Percentiles rank a stretch among this genome's conserved stretches.
These are phyloP conservation scores for Blepharisma undulans DNA, from an alignment of 169 alveolate genomes.

Conservation along the genomic window DNA sequence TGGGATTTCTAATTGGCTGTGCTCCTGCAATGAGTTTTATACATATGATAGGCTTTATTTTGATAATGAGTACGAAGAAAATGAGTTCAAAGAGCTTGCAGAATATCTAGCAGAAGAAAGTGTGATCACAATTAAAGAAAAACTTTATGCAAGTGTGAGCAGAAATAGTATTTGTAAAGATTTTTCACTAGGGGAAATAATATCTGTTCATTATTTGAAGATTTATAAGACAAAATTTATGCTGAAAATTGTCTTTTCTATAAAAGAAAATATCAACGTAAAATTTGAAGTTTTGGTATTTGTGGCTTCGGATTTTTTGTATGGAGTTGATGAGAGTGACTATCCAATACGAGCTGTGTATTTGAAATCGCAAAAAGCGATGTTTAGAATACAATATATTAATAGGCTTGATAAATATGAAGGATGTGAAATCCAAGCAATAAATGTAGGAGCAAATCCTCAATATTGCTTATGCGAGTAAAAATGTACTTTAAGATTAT, in stretches of 20 bases:
- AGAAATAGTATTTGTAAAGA: neutral
- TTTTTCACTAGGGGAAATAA: neutral
- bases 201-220: neutral
- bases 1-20: neutral
- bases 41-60: neutral
- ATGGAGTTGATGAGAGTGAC: neutral
- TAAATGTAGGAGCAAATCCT: neutral
- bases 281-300: neutral
- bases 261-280: neutral
- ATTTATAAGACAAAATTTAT: neutral
- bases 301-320: neutral
- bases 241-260: neutral
- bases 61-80: neutral
- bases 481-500: neutral
- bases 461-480: neutral
- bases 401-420: neutral
- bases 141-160: neutral
- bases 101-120: neutral
- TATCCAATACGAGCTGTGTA: neutral
- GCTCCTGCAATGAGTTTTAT: conserved; percentile 11
- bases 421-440: neutral
- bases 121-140: neutral
- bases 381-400: neutral
- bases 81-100: neutral
- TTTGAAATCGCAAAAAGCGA: neutral